These are phyloP conservation scores for Cucumis variabilis DNA, from an alignment of 331 rosid genomes.

Conservation along the genomic window DNA sequence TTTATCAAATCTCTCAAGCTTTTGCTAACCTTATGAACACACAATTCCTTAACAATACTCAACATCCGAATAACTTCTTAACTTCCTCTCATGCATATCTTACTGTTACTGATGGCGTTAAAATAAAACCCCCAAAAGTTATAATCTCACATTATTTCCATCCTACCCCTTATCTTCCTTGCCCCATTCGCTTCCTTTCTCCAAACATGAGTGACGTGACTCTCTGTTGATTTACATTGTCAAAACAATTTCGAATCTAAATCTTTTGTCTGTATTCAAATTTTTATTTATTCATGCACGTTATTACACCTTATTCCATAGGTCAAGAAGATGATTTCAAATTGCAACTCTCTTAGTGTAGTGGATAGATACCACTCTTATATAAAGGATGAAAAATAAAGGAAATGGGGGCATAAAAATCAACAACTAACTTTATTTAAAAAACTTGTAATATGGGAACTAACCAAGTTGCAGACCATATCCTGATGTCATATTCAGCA, in stretches of 20 bases:
- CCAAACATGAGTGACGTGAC: background rate
- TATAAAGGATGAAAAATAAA: background rate
- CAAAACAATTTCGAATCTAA: background rate
- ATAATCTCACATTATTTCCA: background rate
- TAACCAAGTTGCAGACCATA: slow-evolving; percentile 98
- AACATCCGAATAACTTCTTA: background rate
- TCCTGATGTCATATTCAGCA: slow-evolving; percentile 87
- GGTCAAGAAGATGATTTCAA: background rate
- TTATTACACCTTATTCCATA: background rate
- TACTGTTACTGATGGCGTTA: background rate
- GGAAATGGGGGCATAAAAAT: background rate
- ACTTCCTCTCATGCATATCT: background rate
- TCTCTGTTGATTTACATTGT: background rate
- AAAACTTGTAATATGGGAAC: slow-evolving; percentile 20
- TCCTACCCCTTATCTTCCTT: background rate
- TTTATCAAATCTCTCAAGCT: slow-evolving; percentile 15
- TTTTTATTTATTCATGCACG: background rate
- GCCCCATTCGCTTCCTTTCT: background rate
- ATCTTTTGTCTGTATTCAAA: background rate
- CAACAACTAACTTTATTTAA: background rate
- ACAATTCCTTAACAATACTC: background rate
- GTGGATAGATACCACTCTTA: background rate
- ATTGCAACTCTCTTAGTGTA: slow-evolving; percentile 14
- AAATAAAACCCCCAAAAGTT: background rate
- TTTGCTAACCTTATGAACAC: background rate